Conservation (phyloP, 768 basidiomycete genomes). For the Strobilomyces echinocephalus region DNA sequence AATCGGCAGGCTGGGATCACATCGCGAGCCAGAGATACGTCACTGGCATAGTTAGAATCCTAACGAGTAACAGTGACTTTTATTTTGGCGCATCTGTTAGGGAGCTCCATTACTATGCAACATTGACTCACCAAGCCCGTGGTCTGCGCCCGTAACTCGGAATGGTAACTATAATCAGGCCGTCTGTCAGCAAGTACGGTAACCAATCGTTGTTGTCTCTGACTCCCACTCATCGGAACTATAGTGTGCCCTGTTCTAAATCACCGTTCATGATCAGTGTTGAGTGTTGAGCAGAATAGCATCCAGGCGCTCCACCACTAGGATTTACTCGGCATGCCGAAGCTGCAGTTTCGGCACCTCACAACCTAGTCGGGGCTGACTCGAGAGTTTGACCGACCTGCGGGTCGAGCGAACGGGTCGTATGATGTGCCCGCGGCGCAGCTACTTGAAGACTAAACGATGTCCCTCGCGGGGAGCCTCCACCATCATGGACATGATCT, state of each 20-base stretch:
- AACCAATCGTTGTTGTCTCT: constrained; percentile 16
- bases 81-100: background rate
- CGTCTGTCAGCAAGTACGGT: constrained; percentile 19
- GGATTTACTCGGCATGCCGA: constrained; percentile 9
- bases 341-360: background rate
- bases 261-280: constrained; percentile 7
- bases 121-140: background rate
- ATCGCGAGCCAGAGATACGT: background rate
- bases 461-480: background rate
- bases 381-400: background rate
- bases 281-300: background rate
- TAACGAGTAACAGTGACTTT: constrained; percentile 1
- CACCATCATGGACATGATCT: constrained; percentile 45
- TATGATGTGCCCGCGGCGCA: constrained; percentile 3
- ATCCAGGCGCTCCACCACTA: too few relatives aligned
- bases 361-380: too few relatives aligned
- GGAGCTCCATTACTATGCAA: constrained; percentile 1
- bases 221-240: constrained; percentile 10
- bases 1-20: background rate
- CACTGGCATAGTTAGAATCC: background rate
- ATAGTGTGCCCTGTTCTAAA: background rate
- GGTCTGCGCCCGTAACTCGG: constrained; percentile 4
- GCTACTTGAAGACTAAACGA: constrained; percentile 3
- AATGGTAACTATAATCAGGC: constrained; percentile 10
- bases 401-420: background rate